Percentiles rank a stretch among this genome's conserved stretches.
Conservation (phyloP, 768 basidiomycete genomes). For the Dentipellis fragilis region DNA sequence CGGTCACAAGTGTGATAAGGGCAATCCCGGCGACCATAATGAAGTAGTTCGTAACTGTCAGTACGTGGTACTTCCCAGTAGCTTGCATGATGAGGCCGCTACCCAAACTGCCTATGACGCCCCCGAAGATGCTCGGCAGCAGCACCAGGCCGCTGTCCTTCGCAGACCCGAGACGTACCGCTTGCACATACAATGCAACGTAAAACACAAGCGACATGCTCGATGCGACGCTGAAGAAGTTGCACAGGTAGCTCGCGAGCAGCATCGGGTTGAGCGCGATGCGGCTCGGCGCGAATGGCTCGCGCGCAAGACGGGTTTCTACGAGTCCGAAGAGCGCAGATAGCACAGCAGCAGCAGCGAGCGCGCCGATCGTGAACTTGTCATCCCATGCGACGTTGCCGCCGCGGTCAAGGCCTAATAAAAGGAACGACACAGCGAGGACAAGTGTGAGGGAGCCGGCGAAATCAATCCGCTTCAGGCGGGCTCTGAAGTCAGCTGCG, state of each 20-base stretch:
- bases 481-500: conserved; percentile 32
- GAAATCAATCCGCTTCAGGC: conserved; percentile 56
- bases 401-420: conserved; percentile 42
- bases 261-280: conserved; percentile 42
- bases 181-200: conserved; percentile 48
- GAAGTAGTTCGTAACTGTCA: conserved; percentile 36
- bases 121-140: conserved; percentile 35
- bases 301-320: conserved; percentile 41
- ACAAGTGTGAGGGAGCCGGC: conserved; percentile 47
- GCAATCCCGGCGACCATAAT: conserved; percentile 29
- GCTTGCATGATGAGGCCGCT: conserved; percentile 48
- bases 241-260: conserved; percentile 45
- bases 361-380: conserved; percentile 13
- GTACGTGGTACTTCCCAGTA: conserved; percentile 45
- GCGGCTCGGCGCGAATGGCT: conserved; percentile 48
- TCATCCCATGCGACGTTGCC: conserved; percentile 24
- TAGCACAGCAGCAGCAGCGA: conserved; percentile 10
- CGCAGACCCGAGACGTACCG: conserved; percentile 37
- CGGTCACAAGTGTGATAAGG: conserved; percentile 29
- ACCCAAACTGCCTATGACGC: conserved; percentile 37
- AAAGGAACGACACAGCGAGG: conserved; percentile 42
- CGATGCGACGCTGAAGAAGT: conserved; percentile 44
- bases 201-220: conserved; percentile 40
- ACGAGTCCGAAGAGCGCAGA: conserved; percentile 29
- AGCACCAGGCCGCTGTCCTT: conserved; percentile 43